Conservation (phyloP, 225 moss, liverwort and hornwort species). For the Sphagnum contortum region DNA sequence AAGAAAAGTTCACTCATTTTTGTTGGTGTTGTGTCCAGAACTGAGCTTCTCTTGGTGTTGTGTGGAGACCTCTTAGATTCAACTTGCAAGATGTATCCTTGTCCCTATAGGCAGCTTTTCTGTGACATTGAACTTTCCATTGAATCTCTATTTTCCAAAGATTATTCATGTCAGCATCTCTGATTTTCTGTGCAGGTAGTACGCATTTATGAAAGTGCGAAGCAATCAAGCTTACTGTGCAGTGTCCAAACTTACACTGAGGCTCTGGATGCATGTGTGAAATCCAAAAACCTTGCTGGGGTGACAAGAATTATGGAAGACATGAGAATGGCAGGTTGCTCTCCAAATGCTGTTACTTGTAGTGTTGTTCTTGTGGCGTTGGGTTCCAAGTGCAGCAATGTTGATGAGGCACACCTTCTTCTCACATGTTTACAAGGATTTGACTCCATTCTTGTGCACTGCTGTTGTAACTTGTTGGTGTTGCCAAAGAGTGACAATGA, state of each 20-base stretch:
- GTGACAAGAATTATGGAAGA: constrained; percentile 57
- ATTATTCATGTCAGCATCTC: no score
- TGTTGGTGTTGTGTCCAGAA: no score
- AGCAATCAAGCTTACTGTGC: constrained; percentile 36
- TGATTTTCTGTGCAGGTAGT: constrained; percentile 50
- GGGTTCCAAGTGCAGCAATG: constrained; percentile 64
- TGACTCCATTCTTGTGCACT: constrained; percentile 41
- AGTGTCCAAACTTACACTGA: constrained; percentile 80
- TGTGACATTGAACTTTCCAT: no score
- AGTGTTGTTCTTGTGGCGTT: constrained; percentile 79
- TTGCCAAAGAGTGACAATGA: constrained; percentile 51
- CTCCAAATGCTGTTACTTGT: constrained; percentile 78
- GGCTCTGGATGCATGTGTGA: constrained; percentile 72
- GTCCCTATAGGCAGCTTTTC: no score
- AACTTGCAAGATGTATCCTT: no score
- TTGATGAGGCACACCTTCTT: constrained; percentile 48
- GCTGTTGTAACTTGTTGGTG: constrained; percentile 45
- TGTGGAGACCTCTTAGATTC: no score
- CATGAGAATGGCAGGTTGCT: constrained; percentile 60
- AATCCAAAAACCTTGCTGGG: constrained; percentile 51
- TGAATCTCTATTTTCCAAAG: no score
- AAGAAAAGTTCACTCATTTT: no score
- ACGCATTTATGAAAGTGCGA: constrained; percentile 67
- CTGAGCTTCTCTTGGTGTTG: no score
- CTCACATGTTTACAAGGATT: constrained; percentile 56